Conservation (phyloP, 2,329 filamentous ascomycete genomes). For the Phoma sp. region DNA sequence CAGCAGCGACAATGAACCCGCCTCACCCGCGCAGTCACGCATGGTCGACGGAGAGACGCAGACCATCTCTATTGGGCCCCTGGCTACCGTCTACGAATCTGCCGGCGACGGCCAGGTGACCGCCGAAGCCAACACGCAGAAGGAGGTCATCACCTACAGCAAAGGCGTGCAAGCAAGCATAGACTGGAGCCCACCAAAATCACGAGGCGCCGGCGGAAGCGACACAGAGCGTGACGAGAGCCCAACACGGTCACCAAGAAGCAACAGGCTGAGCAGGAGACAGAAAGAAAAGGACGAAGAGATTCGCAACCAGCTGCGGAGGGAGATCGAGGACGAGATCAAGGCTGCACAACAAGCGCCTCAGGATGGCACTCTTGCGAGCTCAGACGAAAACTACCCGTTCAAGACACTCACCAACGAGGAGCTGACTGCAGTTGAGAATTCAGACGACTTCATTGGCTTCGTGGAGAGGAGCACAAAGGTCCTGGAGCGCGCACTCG, state of each 20-base stretch:
- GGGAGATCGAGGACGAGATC: conserved; percentile 92
- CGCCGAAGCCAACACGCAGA: conserved; percentile 68
- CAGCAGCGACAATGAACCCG: conserved; percentile 68
- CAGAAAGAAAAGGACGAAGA: conserved; percentile 88
- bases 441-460: conserved; percentile 90
- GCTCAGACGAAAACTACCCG: conserved; percentile 67
- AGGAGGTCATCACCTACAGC: conserved; percentile 92
- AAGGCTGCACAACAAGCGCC: conserved; percentile 64
- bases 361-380: conserved; percentile 52
- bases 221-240: conserved; percentile 67
- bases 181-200: conserved; percentile 66
- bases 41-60: conserved; percentile 61
- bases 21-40: conserved; percentile 23
- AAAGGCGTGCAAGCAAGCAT: conserved; percentile 93
- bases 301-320: conserved; percentile 80
- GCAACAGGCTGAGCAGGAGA: conserved; percentile 78
- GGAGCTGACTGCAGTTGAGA: conserved; percentile 87
- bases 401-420: conserved; percentile 80
- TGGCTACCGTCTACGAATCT: conserved; percentile 77
- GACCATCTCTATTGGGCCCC: conserved; percentile 73
- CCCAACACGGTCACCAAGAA: conserved; percentile 59
- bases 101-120: conserved; percentile 73
- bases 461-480: conserved; percentile 97
- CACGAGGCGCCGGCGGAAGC: conserved; percentile 60
- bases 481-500: conserved; percentile 92